Base-by-base conservation (phyloP, 768 basidiomycete species). In the Hygrocybe punicea region DNA sequence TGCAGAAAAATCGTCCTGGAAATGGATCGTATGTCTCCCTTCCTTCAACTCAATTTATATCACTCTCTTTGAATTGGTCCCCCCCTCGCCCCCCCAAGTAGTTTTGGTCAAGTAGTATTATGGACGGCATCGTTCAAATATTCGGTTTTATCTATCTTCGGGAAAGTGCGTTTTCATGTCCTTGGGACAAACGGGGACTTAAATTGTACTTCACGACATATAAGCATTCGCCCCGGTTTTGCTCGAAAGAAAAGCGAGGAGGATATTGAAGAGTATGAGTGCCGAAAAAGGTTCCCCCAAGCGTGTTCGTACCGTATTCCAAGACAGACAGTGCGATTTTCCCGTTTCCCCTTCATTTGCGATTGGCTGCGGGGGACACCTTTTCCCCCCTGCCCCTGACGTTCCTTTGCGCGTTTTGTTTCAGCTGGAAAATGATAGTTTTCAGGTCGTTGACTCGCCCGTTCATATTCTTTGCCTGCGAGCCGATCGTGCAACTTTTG, bases 41-140 rank as follows among this genome's bases (percentile, higher is more conserved):
- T 49, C 2, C 6, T 16, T 33, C 19, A 14, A 24, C 21, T 19
- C 2, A n/a, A n/a, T 17, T 35, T 2, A 1, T 47, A 8, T 16
- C n/a, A n/a, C n/a, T n/a, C n/a, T n/a, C n/a, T n/a, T n/a, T n/a
- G n/a, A n/a, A n/a, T n/a, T n/a, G n/a, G n/a, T n/a, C n/a, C n/a
- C n/a, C n/a, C n/a, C n/a, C n/a, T n/a, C n/a, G n/a, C n/a, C n/a
- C n/a, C n/a, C n/a, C n/a, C n/a, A n/a, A n/a, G n/a, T 60, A 84
- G 78, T 90, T 89, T 66, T 87, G 86, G 82, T 80, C 85, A 0
- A 84, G 84, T 3, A 81, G 75, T 33, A 84, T 87, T 36, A 73
- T 79, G 0, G 84, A 82, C 58, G 83, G 72, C 0, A 58, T 66
- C 25, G 67, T 90, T 34, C 86, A 89, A 63, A 47, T 79, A 0